Base-by-base conservation (phyloP, 192 early-diverging fungal genomes). In the Backusella mclennaniae region DNA sequence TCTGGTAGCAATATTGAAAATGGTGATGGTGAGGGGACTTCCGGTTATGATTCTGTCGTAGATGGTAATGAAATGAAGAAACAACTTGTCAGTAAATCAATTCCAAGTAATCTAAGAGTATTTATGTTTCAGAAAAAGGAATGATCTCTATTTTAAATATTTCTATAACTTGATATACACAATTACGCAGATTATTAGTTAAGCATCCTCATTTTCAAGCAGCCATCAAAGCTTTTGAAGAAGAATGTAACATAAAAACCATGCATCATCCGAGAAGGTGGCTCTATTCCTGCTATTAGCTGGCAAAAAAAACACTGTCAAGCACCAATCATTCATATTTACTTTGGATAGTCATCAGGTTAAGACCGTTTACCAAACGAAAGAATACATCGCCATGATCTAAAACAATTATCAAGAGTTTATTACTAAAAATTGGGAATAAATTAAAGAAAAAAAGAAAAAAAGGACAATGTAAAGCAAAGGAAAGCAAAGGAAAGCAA, bases 111-210 rank as follows among this genome's bases (percentile, higher is more conserved):
- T 73, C 14, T 66, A 38, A 44, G 26, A 49, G 14, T n/a, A 44
- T 31, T 14, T 21, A 71, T 67, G 23, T n/a, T 67, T 63, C 21
- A 35, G 14, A 67, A 4, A 29, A 63, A 63, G n/a, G 26, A 67
- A 11, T 0, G 19, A 26, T 29, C 26, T 8, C 12, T 14, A 63
- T 8, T 29, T 63, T 12, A 0, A 26, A 26, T 14, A 63, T 14
- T 4, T n/a, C 6, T 77, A 76, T 73, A 90, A 77, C 81, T 94
- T 70, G 83, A 89, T 29, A 90, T 94, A 23, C 80, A 84, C n/a
- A 89, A 85, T 4, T 78, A 85, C 31, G 89, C 93, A n/a, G 85
- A 92, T 69, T 93, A 91, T 88, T 94, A 92, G 93, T 79, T 93
- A 76, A 92, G 91, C 21, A 86, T 41, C 76, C 82, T 3, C 91